Conservation (phyloP, 768 basidiomycete genomes). For the Lentinula sp. region DNA sequence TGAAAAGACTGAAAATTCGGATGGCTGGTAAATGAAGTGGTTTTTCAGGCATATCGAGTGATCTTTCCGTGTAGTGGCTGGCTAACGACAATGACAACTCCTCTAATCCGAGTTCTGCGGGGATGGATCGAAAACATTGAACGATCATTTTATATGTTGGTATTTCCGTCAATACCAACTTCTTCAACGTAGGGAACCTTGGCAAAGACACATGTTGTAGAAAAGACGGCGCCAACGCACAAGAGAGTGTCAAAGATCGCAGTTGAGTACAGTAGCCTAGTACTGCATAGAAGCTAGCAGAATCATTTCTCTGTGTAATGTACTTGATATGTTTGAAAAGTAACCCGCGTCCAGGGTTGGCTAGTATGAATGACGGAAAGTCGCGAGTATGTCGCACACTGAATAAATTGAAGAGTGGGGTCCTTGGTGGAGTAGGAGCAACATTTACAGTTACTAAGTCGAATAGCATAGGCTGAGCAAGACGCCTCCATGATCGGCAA, state of each 20-base stretch:
- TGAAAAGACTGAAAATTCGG: not conserved
- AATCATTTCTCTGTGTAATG: not conserved
- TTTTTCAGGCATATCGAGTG: not conserved
- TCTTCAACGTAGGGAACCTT: not conserved
- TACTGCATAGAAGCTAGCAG: not conserved
- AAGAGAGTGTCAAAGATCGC: not conserved
- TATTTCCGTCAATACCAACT: not conserved
- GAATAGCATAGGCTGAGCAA: not conserved
- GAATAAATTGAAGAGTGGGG: not conserved
- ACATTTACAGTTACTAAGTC: not conserved
- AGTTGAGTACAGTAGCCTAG: not conserved
- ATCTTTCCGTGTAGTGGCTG: not conserved
- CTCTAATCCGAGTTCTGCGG: not conserved
- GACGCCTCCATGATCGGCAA: not conserved
- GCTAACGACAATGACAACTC: not conserved
- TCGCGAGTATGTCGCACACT: not conserved
- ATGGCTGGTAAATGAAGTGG: not conserved
- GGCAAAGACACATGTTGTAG: not conserved
- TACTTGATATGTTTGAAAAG: conserved; percentile 3
- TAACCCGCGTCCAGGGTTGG: not conserved
- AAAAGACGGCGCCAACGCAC: not conserved
- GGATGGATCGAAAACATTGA: not conserved
- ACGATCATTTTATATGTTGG: not conserved
- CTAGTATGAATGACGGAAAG: not conserved
- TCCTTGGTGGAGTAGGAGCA: not conserved